Evolutionary conservation across 2,329 filamentous ascomycete species (phyloP).

Genomic region (Apiospora rasikravindrae): DNA sequence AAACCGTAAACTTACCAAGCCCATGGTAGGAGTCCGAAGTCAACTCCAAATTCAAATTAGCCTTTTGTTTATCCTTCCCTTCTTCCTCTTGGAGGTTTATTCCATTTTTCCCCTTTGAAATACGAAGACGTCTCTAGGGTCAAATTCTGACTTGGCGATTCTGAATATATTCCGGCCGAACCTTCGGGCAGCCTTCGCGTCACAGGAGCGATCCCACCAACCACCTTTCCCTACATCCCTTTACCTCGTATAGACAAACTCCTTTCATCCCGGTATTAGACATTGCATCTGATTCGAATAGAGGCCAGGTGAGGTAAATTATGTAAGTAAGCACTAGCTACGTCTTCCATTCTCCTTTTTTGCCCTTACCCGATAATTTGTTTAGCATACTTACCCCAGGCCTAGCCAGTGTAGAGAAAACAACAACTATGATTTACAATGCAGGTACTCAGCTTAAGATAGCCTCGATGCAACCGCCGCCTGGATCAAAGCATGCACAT

Average conservation of each 20-base stretch:
- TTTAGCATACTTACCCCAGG: not conserved
- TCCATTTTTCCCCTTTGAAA: not conserved
- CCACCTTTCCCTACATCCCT: not conserved
- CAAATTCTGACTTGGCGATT: not conserved
- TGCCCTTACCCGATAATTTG: not conserved
- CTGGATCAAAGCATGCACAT: not conserved
- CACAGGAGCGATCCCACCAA: not conserved
- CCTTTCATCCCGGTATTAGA: not conserved
- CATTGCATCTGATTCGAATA: not conserved
- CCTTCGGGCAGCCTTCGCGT: not conserved
- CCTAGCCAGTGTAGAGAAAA: not conserved
- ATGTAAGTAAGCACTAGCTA: not conserved
- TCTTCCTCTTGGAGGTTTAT: not conserved
- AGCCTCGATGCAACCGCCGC: not conserved
- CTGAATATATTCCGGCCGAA: not conserved
- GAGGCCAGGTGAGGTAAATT: not conserved
- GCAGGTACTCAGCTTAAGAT: not conserved
- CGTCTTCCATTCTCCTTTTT: not conserved
- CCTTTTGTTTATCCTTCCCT: not conserved
- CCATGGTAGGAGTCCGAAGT: constrained; percentile 2
- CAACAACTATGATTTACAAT: too few relatives aligned
- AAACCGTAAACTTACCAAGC: constrained; percentile 7
- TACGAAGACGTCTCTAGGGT: not conserved
- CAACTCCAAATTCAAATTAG: not conserved
- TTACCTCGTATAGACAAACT: too few relatives aligned